Conservation (phyloP, 768 basidiomycete genomes). For the Inosperma sp. region DNA sequence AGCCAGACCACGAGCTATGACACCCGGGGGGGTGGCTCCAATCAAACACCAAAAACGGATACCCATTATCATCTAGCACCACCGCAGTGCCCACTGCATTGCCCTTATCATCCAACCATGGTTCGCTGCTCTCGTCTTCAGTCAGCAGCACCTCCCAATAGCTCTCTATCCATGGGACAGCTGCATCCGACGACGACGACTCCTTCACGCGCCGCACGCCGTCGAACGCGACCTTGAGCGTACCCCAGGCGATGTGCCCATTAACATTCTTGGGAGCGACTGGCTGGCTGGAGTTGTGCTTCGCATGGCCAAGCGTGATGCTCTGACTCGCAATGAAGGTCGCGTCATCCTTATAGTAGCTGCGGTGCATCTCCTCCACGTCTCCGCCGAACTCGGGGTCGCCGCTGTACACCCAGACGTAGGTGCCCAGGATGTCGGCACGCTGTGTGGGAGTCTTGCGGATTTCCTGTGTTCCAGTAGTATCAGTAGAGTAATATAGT, state of each 20-base stretch:
- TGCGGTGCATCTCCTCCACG: neutral
- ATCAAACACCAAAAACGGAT: slow-evolving; percentile 6
- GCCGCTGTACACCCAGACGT: slow-evolving; percentile 4
- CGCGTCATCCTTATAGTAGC: neutral
- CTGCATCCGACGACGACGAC: neutral
- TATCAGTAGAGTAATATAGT: neutral
- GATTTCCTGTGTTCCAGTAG: neutral
- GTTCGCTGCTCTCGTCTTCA: neutral
- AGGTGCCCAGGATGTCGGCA: slow-evolving; percentile 4
- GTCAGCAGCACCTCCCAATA: slow-evolving; percentile 2
- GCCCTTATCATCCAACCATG: neutral
- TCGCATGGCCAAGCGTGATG: neutral
- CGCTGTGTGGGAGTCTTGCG: neutral
- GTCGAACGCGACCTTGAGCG: neutral
- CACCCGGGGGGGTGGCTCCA: neutral
- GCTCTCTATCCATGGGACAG: neutral
- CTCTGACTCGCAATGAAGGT: neutral
- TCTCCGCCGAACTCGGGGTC: slow-evolving; percentile 1
- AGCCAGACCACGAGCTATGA: slow-evolving; percentile 6
- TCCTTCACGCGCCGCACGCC: neutral
- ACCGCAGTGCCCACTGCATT: neutral
- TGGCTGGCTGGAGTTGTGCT: neutral
- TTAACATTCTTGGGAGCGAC: neutral
- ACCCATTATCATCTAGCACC: slow-evolving; percentile 3
- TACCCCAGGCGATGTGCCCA: neutral